A percentile compares a stretch with the other conserved stretches of the same genome.
phyloP scores from a whole-genome alignment of 2,329 filamentous ascomycete genomes.

The Fusarium marasasianum region DNA sequence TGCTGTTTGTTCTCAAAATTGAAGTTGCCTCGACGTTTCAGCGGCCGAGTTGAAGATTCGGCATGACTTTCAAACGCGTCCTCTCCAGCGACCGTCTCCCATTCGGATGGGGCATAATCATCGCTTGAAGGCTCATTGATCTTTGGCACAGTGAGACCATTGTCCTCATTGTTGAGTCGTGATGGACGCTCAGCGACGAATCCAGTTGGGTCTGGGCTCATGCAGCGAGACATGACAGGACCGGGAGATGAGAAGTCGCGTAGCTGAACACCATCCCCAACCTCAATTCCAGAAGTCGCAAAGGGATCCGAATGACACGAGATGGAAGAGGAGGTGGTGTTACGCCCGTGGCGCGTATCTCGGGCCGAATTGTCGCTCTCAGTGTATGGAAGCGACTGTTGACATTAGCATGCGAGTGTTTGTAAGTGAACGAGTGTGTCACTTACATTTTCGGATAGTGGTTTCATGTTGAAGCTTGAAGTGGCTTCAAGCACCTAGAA shows the following conservation, averaged over 20 bases:
- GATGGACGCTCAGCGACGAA: constrained; percentile 33
- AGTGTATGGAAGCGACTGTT: constrained; percentile 29
- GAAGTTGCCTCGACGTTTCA: constrained; percentile 28
- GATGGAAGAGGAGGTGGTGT: constrained; percentile 26
- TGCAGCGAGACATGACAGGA: not conserved
- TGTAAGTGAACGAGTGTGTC: not conserved
- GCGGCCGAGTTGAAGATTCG: constrained; percentile 4
- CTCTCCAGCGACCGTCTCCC: constrained; percentile 45
- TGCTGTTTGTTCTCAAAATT: constrained; percentile 19
- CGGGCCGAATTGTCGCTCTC: constrained; percentile 34
- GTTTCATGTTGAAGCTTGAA: constrained; percentile 24
- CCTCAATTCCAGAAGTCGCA: constrained; percentile 6
- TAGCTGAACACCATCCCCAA: constrained; percentile 12
- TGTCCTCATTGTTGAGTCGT: not conserved
- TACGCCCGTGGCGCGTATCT: constrained; percentile 24
- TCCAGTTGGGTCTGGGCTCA: constrained; percentile 8
- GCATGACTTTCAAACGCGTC: constrained; percentile 34
- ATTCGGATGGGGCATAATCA: constrained; percentile 42
- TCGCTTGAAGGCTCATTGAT: constrained; percentile 8
- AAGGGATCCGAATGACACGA: constrained; percentile 27
- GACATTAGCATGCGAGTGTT: constrained; percentile 4
- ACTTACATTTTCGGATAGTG: constrained; percentile 13
- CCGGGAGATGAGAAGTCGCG: constrained; percentile 18
- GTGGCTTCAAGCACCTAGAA: not conserved
- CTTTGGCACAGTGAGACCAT: not conserved